Evolutionary conservation across 768 basidiomycete genomes (phyloP), one percentile per base, ranked within the genome.

Genomic region (Rhodotorula graminis): DNA sequence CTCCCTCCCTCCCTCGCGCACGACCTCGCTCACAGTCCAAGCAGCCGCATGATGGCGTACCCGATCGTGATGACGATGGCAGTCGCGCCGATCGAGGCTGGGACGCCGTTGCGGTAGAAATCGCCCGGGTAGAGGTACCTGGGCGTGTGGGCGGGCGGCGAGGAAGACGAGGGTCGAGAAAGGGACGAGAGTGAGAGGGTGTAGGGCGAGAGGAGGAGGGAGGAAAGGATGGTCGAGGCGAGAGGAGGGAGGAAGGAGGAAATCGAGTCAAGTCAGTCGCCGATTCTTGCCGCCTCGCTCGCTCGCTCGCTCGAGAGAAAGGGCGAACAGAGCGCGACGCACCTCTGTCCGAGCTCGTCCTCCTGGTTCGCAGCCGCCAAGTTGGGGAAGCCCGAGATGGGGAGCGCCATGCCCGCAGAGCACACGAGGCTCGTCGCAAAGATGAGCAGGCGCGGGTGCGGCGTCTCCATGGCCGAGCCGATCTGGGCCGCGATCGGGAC

Each of bases 341-440:
- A 99, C 50, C 90, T 82, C 77, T 92, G 88, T 5, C 96, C 95
- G 64, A 98, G 85, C 79, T 96, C 93, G 80, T 97, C 90, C 79
- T 96, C 94, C 80, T 95, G 91, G 14, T 92, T 81, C 70, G 82
- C 91, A 10, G 92, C 91, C 61, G 23, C 12, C 11, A 21, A 37
- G 37, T 44, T 23, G 11, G 95, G 95, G 84, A 98, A 99, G n/a
- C 96, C 96, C 72, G 92, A 93, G 52, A 98, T 93, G 5, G 95
- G 94, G 86, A 98, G 91, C 19, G 92, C 95, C 96, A 99, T 99
- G 3, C 95, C 96, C 11, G 92, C 84, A 7, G 92, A 94, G 80
- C 95, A 97, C 63, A 96, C 89, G 71, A 97, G 84, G 23, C 87
- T 93, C 47, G 93, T 96, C 3, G 79, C 80, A 83, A 99, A 95